phyloP scores from a whole-genome alignment of 108 stramenopile species.

The Hondaea fermentalgiana region DNA sequence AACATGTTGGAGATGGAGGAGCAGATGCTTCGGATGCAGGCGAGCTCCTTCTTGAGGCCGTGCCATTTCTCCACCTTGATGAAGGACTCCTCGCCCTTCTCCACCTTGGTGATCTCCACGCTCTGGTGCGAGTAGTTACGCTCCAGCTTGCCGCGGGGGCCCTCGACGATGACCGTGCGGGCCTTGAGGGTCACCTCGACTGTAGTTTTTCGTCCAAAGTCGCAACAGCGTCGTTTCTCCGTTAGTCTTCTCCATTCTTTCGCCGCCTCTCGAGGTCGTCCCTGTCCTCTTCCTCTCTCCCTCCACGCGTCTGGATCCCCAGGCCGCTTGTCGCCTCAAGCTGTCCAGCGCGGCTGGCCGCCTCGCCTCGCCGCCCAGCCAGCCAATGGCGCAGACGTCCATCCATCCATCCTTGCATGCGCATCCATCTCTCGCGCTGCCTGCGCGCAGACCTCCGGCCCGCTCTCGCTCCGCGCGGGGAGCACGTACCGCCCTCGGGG shows the following conservation, averaged over 20 bases:
- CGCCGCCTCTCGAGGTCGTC: too few relatives aligned
- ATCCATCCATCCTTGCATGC: neutral
- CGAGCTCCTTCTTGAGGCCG: slow-evolving; percentile 90
- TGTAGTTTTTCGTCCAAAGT: slow-evolving; percentile 19
- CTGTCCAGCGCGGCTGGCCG: too few relatives aligned
- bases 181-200: slow-evolving; percentile 74
- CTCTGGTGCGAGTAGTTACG: slow-evolving; percentile 91
- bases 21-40: slow-evolving; percentile 90
- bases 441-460: too few relatives aligned
- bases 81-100: slow-evolving; percentile 46
- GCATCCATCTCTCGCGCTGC: neutral
- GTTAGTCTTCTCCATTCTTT: too few relatives aligned
- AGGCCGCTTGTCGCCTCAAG: too few relatives aligned
- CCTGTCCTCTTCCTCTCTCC: too few relatives aligned
- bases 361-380: too few relatives aligned
- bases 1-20: slow-evolving; percentile 99
- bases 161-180: slow-evolving; percentile 76
- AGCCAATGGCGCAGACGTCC: too few relatives aligned
- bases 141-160: slow-evolving; percentile 76
- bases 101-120: slow-evolving; percentile 64
- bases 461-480: too few relatives aligned
- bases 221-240: neutral
- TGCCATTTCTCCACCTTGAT: slow-evolving; percentile 95
- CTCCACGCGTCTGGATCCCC: too few relatives aligned
- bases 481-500: slow-evolving; percentile 23